Base-by-base conservation (phyloP, 1,139 yeast species). In the Geotrichum reessii region DNA sequence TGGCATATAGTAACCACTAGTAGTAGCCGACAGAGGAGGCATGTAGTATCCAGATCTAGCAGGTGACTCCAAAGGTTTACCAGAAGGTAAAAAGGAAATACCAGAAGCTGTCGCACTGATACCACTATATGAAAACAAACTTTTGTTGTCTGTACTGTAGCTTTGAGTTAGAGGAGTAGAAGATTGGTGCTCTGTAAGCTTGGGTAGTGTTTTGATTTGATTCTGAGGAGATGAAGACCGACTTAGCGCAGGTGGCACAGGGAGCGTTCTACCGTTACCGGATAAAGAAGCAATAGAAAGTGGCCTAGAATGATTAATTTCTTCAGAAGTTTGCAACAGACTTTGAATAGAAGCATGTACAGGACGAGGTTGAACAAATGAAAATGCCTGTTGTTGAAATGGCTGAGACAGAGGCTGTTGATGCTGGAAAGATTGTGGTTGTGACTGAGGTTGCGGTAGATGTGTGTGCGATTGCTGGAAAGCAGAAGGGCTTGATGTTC, bases 291-390 rank as follows among this genome's bases (percentile, higher is more conserved):
- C 52, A 47, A 57, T 53, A 5, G 59, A 53, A 42, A 53, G 22
- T 8, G 56, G 54, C 11, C 42, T 25, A 14, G 59, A 49, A 28
- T 47, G 51, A 33, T 48, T 47, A 17, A 54, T 12, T 17, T 60
- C 59, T 19, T 55, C 56, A n/a, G 57, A 31, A 11, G 58, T 53
- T 31, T 57, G 62, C 28, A 57, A 33, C 44, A 57, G 48, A 40
- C 51, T 56, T 40, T 57, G 60, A 46, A 60, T 57, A 9, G 60
- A 53, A 48, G 60, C 40, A 22, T 44, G 24, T 3, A 33, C 47
- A 31, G 59, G 56, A 8, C 46, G 52, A 22, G 54, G 28, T 5
- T 27, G 53, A 12, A 17, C 53, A 53, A 46, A 53, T 46, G 31
- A 52, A 47, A 46, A 17, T 40, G 31, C 58, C 28, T 51, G 58